Evolutionary conservation across 2,329 filamentous ascomycete genomes (phyloP), one percentile per base, ranked within the genome.

Genomic region (Botrytis byssoidea): DNA sequence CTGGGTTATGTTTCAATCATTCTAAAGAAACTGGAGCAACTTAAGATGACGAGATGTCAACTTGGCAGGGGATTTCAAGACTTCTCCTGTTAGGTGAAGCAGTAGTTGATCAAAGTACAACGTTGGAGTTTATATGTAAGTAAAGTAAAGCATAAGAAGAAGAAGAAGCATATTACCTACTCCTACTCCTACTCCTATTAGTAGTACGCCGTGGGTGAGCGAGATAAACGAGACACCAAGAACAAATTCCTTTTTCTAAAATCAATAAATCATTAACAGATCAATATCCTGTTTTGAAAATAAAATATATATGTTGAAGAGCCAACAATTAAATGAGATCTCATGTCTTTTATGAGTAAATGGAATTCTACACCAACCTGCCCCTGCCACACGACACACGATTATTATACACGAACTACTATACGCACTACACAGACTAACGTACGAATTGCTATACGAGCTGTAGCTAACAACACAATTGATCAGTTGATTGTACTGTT

Each of bases 31-130:
- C 46, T 40, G 64, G 46, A 67, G 32, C 64, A 48, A 68, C 65
- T 68, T 68, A 29, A 68, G 37, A 68, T 68, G 65, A 55, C 46
- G 46, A 68, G 37, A 68, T 29, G 8, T 20, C 37, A 29, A 29
- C 9, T 40, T 22, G 8, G 14, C 65, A 16, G 37, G 65, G 65
- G 42, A 64, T 9, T 12, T 20, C 14, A 16, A 57, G 51, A 29
- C n/a, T n/a, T 57, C 51, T 57, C 51, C 51, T 57, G 48, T 55
- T 5, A n/a, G 16, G 1, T 55, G 48, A 55, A 55, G 48, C 5
- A 14, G 48, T 7, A 37, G 9, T n/a, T n/a, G 48, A 51, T 51
- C 48, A n/a, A 51, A n/a, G 25, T 51, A n/a, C 48, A 51, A 51
- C 25, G 48, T 51, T 14, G 48, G 2, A 51, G 25, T 14, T n/a